A percentile compares a stretch with the other conserved stretches of the same genome.
phyloP scores from a whole-genome alignment of 2,329 filamentous ascomycete genomes.

The Cercospora sp. region DNA sequence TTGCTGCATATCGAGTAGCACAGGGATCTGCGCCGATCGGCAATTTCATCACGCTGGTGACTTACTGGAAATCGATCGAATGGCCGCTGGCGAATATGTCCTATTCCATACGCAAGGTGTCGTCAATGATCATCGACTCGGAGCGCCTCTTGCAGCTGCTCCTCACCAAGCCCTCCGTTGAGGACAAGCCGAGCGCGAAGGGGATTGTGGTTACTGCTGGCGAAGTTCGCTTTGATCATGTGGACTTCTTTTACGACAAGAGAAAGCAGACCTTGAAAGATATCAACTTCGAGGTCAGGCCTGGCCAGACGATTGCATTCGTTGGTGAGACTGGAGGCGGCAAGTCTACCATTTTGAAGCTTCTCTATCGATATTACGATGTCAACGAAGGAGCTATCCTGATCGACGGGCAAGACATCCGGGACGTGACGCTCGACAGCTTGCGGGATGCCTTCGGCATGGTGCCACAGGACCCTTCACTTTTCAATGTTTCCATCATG shows the following conservation, averaged over 20 bases:
- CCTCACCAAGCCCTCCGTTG: constrained; percentile 57
- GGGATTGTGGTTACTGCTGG: constrained; percentile 50
- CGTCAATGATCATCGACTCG: constrained; percentile 61
- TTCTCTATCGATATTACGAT: constrained; percentile 63
- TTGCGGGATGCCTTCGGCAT: constrained; percentile 61
- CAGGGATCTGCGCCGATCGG: constrained; percentile 55
- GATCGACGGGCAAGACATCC: constrained; percentile 62
- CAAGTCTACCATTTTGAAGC: constrained; percentile 62
- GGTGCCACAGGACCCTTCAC: constrained; percentile 63
- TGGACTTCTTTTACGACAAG: constrained; percentile 57
- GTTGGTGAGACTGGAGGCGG: constrained; percentile 64
- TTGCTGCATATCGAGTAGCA: constrained; percentile 57
- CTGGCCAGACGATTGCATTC: constrained; percentile 59
- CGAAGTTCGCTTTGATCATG: constrained; percentile 55
- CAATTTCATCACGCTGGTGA: constrained; percentile 63
- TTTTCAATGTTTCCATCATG: constrained; percentile 65
- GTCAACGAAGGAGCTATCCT: constrained; percentile 55
- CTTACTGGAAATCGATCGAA: constrained; percentile 60
- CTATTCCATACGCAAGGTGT: constrained; percentile 51
- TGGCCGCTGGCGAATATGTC: constrained; percentile 54
- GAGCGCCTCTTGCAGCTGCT: constrained; percentile 62
- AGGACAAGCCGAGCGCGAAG: constrained; percentile 49
- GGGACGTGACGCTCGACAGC: constrained; percentile 58
- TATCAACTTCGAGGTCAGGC: constrained; percentile 51
- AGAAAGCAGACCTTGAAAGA: constrained; percentile 54